phyloP scores from a whole-genome alignment of 768 basidiomycete genomes.

The Termitomyces sp. region DNA sequence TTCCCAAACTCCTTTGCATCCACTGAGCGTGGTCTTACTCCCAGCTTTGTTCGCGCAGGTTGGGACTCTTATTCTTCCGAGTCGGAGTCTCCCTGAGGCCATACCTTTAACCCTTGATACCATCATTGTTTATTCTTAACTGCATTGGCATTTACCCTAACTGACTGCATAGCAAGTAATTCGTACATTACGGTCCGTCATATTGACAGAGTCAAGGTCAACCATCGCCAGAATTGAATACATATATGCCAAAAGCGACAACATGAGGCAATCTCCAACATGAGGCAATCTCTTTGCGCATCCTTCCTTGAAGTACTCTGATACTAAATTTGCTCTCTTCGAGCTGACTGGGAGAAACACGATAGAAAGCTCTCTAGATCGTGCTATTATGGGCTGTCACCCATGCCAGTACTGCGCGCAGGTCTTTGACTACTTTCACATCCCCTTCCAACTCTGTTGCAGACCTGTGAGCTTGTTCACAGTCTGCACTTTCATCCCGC shows the following conservation, averaged over 20 bases:
- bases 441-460: background rate
- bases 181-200: background rate
- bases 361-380: background rate
- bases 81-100: conserved; percentile 5
- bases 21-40: conserved; percentile 35
- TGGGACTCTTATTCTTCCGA: conserved; percentile 47
- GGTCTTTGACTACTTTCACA: conserved; percentile 7
- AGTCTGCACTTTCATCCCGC: conserved; percentile 5
- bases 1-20: conserved; percentile 35
- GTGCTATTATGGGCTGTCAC: conserved; percentile 7
- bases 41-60: conserved; percentile 49
- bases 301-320: background rate
- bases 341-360: background rate
- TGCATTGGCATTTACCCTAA: background rate
- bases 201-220: background rate
- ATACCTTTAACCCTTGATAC: background rate
- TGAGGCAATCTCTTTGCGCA: background rate
- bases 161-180: conserved; percentile 1
- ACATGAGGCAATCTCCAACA: background rate
- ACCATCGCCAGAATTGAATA: background rate
- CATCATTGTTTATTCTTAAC: conserved; percentile 8
- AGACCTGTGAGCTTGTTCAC: conserved; percentile 13
- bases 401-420: conserved; percentile 14
- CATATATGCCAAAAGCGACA: background rate
- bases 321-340: background rate